A percentile compares a stretch with the other conserved stretches of the same genome.
These are phyloP conservation scores for Lactifluus echinatus DNA, from an alignment of 768 basidiomycete species.

Conservation along the genomic window DNA sequence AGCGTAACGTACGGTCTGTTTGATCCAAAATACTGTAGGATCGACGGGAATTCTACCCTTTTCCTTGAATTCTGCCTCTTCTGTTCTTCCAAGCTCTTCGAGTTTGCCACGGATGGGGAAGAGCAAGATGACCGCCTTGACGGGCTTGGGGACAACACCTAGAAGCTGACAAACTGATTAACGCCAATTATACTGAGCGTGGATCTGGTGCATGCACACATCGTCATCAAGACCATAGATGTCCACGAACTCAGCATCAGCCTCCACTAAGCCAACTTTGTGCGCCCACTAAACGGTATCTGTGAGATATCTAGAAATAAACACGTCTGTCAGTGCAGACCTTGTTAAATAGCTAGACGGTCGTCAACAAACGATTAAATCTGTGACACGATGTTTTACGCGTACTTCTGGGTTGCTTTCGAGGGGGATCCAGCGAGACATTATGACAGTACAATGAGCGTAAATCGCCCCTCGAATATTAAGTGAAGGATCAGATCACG, in stretches of 20 bases:
- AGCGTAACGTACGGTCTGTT: constrained; percentile 61
- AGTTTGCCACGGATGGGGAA: constrained; percentile 61
- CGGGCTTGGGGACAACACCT: constrained; percentile 57
- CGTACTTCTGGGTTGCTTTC: constrained; percentile 63
- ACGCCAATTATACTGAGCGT: background rate
- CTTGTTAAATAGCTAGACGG: constrained; percentile 4
- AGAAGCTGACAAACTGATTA: constrained; percentile 45
- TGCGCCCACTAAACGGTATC: background rate
- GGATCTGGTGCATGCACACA: background rate
- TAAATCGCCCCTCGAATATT: no score
- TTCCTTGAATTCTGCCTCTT: constrained; percentile 47
- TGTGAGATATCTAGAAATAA: constrained; percentile 26
- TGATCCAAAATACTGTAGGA: constrained; percentile 73
- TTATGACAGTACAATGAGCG: no score
- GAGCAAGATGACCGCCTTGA: constrained; percentile 76
- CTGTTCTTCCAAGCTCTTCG: constrained; percentile 42
- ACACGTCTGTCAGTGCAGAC: constrained; percentile 1
- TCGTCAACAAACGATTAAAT: constrained; percentile 21
- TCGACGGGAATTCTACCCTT: constrained; percentile 44
- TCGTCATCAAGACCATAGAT: constrained; percentile 19
- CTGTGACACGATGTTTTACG: constrained; percentile 1
- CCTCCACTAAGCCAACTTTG: background rate
- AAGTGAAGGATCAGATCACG: no score
- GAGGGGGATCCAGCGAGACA: constrained; percentile 58
- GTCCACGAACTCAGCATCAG: constrained; percentile 16